phyloP scores from a whole-genome alignment of 2,329 filamentous ascomycete genomes.

The Hymenotorrendiella dingleyae region DNA sequence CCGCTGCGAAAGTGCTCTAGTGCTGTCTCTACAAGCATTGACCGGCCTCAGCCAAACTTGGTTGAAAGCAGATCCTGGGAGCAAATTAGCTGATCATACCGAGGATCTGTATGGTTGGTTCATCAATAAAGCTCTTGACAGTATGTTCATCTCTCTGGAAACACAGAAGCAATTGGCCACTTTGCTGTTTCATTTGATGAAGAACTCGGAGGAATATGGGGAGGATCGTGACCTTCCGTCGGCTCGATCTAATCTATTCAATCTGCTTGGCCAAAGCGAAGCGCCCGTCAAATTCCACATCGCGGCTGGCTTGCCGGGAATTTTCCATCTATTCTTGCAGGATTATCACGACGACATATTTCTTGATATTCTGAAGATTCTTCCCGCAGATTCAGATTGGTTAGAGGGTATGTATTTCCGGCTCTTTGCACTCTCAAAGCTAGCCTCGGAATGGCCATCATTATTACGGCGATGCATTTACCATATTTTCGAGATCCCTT shows the following conservation, averaged over 20 bases:
- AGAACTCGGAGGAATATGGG: slow-evolving; percentile 61
- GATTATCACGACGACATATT: slow-evolving; percentile 80
- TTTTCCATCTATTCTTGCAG: slow-evolving; percentile 80
- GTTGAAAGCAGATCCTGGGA: slow-evolving; percentile 30
- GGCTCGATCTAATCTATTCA: slow-evolving; percentile 66
- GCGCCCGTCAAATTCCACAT: slow-evolving; percentile 73
- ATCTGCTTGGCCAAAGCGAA: slow-evolving; percentile 59
- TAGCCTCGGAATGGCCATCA: slow-evolving; percentile 82
- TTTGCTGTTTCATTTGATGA: slow-evolving; percentile 66
- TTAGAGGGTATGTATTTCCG: slow-evolving; percentile 81
- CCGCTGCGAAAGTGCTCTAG: slow-evolving; percentile 68
- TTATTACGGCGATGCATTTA: slow-evolving; percentile 83
- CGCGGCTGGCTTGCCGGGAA: slow-evolving; percentile 58
- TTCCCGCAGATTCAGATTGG: slow-evolving; percentile 68
- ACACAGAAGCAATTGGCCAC: slow-evolving; percentile 61
- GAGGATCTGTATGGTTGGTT: slow-evolving; percentile 77
- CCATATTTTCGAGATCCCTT: slow-evolving; percentile 87
- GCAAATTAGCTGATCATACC: slow-evolving; percentile 58
- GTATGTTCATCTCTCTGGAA: slow-evolving; percentile 62
- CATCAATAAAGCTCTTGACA: slow-evolving; percentile 59
- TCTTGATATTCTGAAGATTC: slow-evolving; percentile 69
- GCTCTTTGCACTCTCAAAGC: slow-evolving; percentile 65
- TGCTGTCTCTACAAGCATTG: slow-evolving; percentile 62
- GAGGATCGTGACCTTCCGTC: slow-evolving; percentile 31
- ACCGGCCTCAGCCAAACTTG: slow-evolving; percentile 36